Conservation (phyloP, 495 filamentous ascomycete genomes). For the Aspergillus homomorphus region DNA sequence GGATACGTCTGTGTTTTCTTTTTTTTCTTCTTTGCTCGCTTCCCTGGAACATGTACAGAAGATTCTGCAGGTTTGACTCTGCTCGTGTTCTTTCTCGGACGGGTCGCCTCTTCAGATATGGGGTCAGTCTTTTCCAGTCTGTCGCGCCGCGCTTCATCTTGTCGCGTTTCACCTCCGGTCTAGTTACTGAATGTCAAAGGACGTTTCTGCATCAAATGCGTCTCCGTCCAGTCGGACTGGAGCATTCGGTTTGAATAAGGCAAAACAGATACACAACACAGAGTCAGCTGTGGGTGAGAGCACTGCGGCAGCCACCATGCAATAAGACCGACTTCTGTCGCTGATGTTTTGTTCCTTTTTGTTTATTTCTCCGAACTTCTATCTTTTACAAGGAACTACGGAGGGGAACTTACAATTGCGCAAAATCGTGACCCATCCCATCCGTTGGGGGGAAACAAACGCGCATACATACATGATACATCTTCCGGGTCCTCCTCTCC, state of each 20-base stretch:
- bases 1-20: not conserved
- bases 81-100: slow-evolving; percentile 1
- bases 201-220: not conserved
- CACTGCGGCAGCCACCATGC: slow-evolving; percentile 6
- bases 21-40: not conserved
- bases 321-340: not conserved
- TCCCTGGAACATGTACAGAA: not conserved
- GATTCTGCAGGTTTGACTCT: slow-evolving; percentile 1
- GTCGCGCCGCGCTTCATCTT: not conserved
- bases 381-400: not conserved
- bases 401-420: not conserved
- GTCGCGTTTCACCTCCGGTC: not conserved
- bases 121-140: not conserved
- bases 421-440: too few species aligned
- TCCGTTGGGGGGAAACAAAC: not conserved
- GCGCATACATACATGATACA: not conserved
- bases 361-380: not conserved
- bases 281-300: not conserved
- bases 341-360: not conserved
- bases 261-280: not conserved
- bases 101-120: not conserved
- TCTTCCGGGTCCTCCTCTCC: not conserved
- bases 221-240: not conserved
- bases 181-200: not conserved
- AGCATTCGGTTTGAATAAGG: not conserved